Conservation (phyloP, 441 rosid species). For the Capsella rubella region DNA sequence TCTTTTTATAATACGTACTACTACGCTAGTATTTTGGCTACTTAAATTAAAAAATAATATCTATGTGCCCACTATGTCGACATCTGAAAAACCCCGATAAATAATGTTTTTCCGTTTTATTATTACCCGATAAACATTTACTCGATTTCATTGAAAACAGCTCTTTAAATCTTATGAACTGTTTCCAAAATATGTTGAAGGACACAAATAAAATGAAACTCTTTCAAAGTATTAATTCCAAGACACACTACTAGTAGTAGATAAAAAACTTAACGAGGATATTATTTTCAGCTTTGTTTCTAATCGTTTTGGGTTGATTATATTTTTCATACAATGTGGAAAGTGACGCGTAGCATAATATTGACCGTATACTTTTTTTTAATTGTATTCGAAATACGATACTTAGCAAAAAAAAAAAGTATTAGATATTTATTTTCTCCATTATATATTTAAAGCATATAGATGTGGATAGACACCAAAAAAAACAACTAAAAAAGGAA, state of each 20-base stretch:
- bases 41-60: not conserved
- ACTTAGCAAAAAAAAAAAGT: not conserved
- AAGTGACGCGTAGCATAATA: conserved; percentile 18
- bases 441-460: not conserved
- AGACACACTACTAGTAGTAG: too few species aligned
- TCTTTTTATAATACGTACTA: conserved; percentile 15
- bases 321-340: not conserved
- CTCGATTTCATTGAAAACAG: not conserved
- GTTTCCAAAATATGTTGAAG: not conserved
- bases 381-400: not conserved
- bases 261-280: not conserved
- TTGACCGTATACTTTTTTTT: not conserved
- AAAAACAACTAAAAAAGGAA: not conserved
- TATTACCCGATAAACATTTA: not conserved
- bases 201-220: not conserved
- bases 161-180: not conserved
- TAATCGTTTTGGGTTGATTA: not conserved
- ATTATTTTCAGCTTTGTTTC: not conserved
- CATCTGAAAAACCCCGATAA: not conserved
- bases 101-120: conserved; percentile 4
- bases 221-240: not conserved
- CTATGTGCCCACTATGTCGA: conserved; percentile 43
- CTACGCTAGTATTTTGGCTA: not conserved
- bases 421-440: not conserved
- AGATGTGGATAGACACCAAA: conserved; percentile 36